Evolutionary conservation across 2,329 filamentous ascomycete genomes (phyloP).

Genomic region (Bipolaris sorokiniana): DNA sequence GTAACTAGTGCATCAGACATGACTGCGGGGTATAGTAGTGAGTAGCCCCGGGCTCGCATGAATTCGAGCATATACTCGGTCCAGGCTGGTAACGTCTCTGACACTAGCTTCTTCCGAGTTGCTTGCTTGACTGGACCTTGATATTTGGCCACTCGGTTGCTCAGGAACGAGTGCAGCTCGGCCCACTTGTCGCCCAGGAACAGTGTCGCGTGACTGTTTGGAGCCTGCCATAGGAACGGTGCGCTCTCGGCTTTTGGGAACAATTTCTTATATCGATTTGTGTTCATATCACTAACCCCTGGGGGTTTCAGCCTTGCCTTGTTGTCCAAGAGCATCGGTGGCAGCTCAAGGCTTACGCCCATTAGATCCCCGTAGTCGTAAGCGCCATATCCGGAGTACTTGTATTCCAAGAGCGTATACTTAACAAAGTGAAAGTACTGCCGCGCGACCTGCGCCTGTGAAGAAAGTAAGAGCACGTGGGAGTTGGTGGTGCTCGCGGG

Average conservation of each 20-base stretch:
- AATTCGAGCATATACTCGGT: slow-evolving; percentile 79
- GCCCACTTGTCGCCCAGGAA: slow-evolving; percentile 87
- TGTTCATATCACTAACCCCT: slow-evolving; percentile 45
- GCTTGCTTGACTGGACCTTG: slow-evolving; percentile 29
- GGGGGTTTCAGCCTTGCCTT: slow-evolving; percentile 62
- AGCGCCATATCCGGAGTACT: slow-evolving; percentile 65
- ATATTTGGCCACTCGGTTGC: slow-evolving; percentile 60
- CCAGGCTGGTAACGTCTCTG: slow-evolving; percentile 74
- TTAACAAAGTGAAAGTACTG: slow-evolving; percentile 87
- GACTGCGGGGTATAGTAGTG: slow-evolving; percentile 75
- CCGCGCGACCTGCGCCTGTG: slow-evolving; percentile 78
- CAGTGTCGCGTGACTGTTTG: slow-evolving; percentile 80
- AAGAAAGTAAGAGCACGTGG: slow-evolving; percentile 84
- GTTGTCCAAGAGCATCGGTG: slow-evolving; percentile 68
- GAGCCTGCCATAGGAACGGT: slow-evolving; percentile 83
- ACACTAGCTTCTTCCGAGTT: slow-evolving; percentile 55
- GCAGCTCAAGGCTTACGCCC: slow-evolving; percentile 80
- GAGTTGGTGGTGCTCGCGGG: slow-evolving; percentile 67
- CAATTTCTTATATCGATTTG: slow-evolving; percentile 35
- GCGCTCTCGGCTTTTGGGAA: slow-evolving; percentile 48
- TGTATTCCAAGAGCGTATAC: slow-evolving; percentile 77
- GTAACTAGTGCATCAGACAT: slow-evolving; percentile 65
- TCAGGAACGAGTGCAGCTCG: slow-evolving; percentile 81
- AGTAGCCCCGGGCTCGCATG: slow-evolving; percentile 77
- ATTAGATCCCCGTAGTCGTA: slow-evolving; percentile 65